Base-by-base conservation (phyloP, 225 moss, liverwort and hornwort species). In the Takakia lepidozioides region DNA sequence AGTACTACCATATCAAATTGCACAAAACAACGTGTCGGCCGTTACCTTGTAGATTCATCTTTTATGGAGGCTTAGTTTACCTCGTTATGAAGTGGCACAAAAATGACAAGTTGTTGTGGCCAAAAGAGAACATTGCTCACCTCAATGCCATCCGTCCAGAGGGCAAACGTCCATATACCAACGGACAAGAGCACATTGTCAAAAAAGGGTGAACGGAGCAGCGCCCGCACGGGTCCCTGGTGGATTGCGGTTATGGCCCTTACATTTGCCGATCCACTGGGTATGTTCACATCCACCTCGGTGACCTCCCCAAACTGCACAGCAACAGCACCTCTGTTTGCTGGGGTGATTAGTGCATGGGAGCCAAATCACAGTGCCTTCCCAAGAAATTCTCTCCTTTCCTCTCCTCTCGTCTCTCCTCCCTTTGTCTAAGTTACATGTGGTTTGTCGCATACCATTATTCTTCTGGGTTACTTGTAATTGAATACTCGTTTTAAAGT, bases 131-230 rank as follows among this genome's bases (percentile, higher is more conserved):
- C n/a, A n/a, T n/a, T n/a, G 15, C 17, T 28, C 30, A 95, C 89
- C 80, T 82, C 77, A 30, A 90, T 68, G 19, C 19, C 60, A 39
- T 72, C 82, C n/a, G 16, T 95, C 86, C 89, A 95, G 3, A 95
- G 53, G 8, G 89, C 95, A 59, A 95, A 95, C 3, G 84, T 89
- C 86, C 89, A 95, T 49, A 90, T 84, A 22, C 86, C 84, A 19
- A 90, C 17, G 0, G 86, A 89, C 2, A 95, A 57, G 0, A 89
- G 50, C 3, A 89, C 84, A 46, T 76, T 73, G 4, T 90, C 80
- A 66, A 82, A 84, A 27, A 95, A 89, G 0, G 95, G 86, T 2
- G 89, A 87, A 37, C 51, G 61, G 2, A 86, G 52, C 56, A 90
- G 70, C 15, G 69, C 77, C 17, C 80, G 68, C 19, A 95, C 84